Evolutionary conservation across 2,329 filamentous ascomycete genomes (phyloP).

Genomic region (Alternaria consortialis): DNA sequence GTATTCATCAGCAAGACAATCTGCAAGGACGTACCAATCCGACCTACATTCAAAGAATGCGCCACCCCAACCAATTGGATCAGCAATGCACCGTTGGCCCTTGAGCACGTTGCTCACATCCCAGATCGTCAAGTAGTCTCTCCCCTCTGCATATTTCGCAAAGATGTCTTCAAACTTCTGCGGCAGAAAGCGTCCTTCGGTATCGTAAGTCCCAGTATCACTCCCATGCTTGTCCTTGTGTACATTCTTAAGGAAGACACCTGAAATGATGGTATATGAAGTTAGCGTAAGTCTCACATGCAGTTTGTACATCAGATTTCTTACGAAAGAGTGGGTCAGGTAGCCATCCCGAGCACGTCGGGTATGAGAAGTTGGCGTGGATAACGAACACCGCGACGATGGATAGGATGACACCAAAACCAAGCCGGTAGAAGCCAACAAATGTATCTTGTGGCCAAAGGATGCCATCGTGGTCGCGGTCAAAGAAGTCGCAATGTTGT

Average conservation of each 20-base stretch:
- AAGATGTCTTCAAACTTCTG: slow-evolving; percentile 61
- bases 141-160: slow-evolving; percentile 54
- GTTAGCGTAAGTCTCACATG: neutral
- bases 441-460: slow-evolving; percentile 64
- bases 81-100: slow-evolving; percentile 52
- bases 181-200: slow-evolving; percentile 57
- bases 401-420: slow-evolving; percentile 57
- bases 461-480: slow-evolving; percentile 61
- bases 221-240: slow-evolving; percentile 57
- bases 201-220: slow-evolving; percentile 55
- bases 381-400: slow-evolving; percentile 59
- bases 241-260: slow-evolving; percentile 51
- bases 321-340: slow-evolving; percentile 57
- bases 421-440: slow-evolving; percentile 56
- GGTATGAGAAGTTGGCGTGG: slow-evolving; percentile 61
- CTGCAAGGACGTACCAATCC: neutral
- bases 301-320: neutral
- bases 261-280: neutral
- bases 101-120: slow-evolving; percentile 53
- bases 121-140: slow-evolving; percentile 50
- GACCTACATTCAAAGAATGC: slow-evolving; percentile 55
- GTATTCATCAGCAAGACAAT: neutral
- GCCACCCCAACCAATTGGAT: slow-evolving; percentile 58
- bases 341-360: slow-evolving; percentile 53
- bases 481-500: slow-evolving; percentile 64